Conservation (phyloP, 108 stramenopile genomes). For the Nitzschia sp. region DNA sequence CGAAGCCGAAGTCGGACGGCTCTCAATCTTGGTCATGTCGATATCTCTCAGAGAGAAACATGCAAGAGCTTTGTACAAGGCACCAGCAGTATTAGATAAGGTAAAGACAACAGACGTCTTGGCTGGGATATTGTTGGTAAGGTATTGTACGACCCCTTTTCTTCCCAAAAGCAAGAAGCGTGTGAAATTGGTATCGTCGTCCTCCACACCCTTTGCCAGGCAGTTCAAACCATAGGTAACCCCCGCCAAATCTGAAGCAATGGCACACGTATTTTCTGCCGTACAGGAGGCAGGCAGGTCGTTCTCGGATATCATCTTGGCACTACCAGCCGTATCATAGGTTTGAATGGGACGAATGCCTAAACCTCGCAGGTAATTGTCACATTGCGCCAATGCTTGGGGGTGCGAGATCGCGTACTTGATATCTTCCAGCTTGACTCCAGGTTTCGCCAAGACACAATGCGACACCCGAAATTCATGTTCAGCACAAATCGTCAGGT, state of each 20-base stretch:
- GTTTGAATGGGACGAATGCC: conserved; percentile 80
- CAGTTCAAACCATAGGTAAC: conserved; percentile 88
- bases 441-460: conserved; percentile 82
- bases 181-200: conserved; percentile 97
- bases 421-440: conserved; percentile 71
- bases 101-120: conserved; percentile 97
- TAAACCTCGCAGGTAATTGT: conserved; percentile 86
- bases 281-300: conserved; percentile 75
- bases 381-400: conserved; percentile 98
- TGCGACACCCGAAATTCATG: conserved; percentile 96
- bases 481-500: conserved; percentile 83
- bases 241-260: conserved; percentile 93
- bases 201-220: conserved; percentile 91
- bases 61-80: conserved; percentile 94
- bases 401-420: conserved; percentile 94
- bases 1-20: conserved; percentile 87
- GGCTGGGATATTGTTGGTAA: conserved; percentile 72
- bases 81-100: conserved; percentile 89
- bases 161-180: conserved; percentile 92
- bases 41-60: conserved; percentile 95
- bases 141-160: conserved; percentile 63
- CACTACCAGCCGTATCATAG: conserved; percentile 97
- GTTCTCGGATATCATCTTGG: conserved; percentile 89
- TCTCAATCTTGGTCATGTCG: conserved; percentile 97
- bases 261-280: conserved; percentile 89